These are phyloP conservation scores for Fusarium anthophilum DNA, from an alignment of 2,329 filamentous ascomycete species.

Conservation along the genomic window DNA sequence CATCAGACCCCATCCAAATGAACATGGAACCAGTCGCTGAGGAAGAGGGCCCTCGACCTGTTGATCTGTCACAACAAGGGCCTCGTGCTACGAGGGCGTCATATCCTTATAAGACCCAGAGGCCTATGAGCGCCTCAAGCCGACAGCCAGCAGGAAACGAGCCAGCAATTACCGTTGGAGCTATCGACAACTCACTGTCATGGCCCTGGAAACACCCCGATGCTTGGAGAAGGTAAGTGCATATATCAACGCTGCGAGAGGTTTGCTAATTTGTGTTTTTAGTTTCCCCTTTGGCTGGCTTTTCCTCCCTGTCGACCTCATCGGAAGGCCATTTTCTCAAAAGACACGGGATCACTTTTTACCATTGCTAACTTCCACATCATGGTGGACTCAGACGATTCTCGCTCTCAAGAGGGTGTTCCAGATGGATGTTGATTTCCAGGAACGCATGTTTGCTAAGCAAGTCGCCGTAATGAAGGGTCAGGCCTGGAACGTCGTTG, in stretches of 20 bases:
- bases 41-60: conserved; percentile 66
- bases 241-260: neutral
- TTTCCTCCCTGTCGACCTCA: conserved; percentile 94
- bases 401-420: conserved; percentile 87
- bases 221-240: conserved; percentile 71
- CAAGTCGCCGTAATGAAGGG: conserved; percentile 99
- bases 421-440: conserved; percentile 92
- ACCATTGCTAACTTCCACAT: conserved; percentile 91
- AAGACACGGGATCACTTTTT: conserved; percentile 94
- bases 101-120: conserved; percentile 78
- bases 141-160: conserved; percentile 55
- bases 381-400: conserved; percentile 97
- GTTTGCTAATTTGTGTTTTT: neutral
- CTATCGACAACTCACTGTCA: conserved; percentile 96
- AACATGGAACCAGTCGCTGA: conserved; percentile 63
- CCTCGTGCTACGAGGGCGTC: conserved; percentile 55
- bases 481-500: conserved; percentile 98
- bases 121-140: conserved; percentile 83
- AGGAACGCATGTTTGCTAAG: conserved; percentile 98
- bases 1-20: conserved; percentile 79
- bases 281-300: conserved; percentile 99
- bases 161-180: conserved; percentile 80
- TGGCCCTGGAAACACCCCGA: conserved; percentile 99
- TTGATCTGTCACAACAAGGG: conserved; percentile 59
- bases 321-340: conserved; percentile 94